Base-by-base conservation (phyloP, 1,284 basidiomycete genomes). In the Ceratobasidium sp. region DNA sequence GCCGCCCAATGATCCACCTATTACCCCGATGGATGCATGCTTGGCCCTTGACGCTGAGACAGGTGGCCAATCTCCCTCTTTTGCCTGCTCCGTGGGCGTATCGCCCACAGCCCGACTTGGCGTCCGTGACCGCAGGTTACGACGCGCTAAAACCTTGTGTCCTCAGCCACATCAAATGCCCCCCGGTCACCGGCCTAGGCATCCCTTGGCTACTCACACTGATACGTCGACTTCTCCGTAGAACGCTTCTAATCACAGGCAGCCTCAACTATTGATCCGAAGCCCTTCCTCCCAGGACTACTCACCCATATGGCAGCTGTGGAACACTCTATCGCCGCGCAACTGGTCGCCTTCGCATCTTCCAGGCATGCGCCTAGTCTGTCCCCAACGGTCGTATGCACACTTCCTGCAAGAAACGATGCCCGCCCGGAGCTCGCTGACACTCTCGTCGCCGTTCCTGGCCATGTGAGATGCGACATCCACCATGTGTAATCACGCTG, bases 101-200 rank as follows among this genome's bases (percentile, higher is more conserved):
- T 51, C 13, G n/a, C 22, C 40, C 43, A 19, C 62, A 40, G 19
- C 64, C 64, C 17, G 34, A 66, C 43, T 34, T 22, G 64, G 64
- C 25, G 25, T 51, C 64, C 43, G 64, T 66, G 64, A 66, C 64
- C 25, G 37, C n/a, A 49, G 22, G 64, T 66, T 46, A 62, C 40
- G 59, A 32, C 54, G 56, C 57, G 57, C 57, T 52, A 62, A 73
- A 73, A 73, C 43, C 59, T 73, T 62, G 11, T 61, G 34, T 25
- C n/a, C 68, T 71, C 70, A 73, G 70, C 70, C 70, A 73, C 70
- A 73, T 73, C 70, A 73, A 73, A 62, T 44, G 25, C 56, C 40
- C 70, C 70, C 59, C 56, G 56, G 59, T 34, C 70, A 73, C 70
- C 22, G 3, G n/a, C 52, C 61, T 62, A 62, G 59, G 37, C 40